These are phyloP conservation scores for Porogramme epimiltina DNA, from an alignment of 1,284 basidiomycete species.

Conservation along the genomic window DNA sequence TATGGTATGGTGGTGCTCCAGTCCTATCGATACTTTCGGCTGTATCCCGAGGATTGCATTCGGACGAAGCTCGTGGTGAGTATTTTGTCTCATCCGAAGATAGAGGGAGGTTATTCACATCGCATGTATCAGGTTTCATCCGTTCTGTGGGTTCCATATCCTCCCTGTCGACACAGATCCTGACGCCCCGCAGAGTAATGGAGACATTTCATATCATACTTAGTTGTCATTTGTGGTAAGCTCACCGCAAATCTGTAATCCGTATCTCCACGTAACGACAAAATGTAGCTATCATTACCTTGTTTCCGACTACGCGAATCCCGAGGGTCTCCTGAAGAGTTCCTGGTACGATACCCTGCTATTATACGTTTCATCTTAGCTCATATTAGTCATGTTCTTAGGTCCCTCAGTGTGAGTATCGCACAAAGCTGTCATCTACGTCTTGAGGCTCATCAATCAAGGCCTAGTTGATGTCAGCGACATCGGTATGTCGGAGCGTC, in stretches of 20 bases:
- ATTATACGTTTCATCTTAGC: not conserved
- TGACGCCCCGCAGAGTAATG: not conserved
- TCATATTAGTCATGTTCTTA: not conserved
- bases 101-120: not conserved
- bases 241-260: too few relatives aligned
- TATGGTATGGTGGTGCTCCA: constrained; percentile 11
- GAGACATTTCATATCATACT: constrained; percentile 5
- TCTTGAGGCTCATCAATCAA: too few relatives aligned
- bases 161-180: not conserved
- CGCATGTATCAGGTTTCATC: not conserved
- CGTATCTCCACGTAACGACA: too few relatives aligned
- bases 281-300: constrained; percentile 4
- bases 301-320: not conserved
- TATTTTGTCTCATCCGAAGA: not conserved
- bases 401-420: constrained; percentile 3
- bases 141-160: not conserved
- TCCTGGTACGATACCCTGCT: not conserved
- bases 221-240: constrained; percentile 2
- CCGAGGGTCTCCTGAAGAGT: not conserved
- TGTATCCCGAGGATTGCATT: constrained; percentile 3
- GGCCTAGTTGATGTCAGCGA: too few relatives aligned
- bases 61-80: constrained; percentile 6
- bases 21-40: constrained; percentile 1
- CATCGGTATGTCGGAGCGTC: too few relatives aligned
- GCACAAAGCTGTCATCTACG: too few relatives aligned